Percentiles rank a stretch among this genome's conserved stretches.
Conservation (phyloP, 2,329 filamentous ascomycete genomes). For the Penicillium sumatraense region DNA sequence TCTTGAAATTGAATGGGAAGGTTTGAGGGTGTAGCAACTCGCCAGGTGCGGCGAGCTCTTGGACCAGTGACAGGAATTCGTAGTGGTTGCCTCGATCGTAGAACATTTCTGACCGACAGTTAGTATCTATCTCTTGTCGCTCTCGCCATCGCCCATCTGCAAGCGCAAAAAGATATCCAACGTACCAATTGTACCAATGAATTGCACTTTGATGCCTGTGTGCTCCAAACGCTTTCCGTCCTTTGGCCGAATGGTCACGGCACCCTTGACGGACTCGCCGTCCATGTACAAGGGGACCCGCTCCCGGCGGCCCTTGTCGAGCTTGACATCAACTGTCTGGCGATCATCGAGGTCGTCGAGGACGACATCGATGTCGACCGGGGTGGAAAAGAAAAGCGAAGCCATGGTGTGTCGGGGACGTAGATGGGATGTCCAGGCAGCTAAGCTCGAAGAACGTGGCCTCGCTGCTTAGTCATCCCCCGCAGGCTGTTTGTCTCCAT, state of each 20-base stretch:
- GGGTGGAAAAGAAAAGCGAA: slow-evolving; percentile 97
- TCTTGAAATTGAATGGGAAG: slow-evolving; percentile 99
- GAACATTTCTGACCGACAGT: slow-evolving; percentile 80
- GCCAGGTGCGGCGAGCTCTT: slow-evolving; percentile 94
- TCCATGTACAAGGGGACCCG: slow-evolving; percentile 98
- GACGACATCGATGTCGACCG: slow-evolving; percentile 98
- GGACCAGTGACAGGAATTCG: slow-evolving; percentile 95
- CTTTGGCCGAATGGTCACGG: slow-evolving; percentile 92
- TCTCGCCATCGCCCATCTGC: no score
- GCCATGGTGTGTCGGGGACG: slow-evolving; percentile 66
- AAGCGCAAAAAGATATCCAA: no score
- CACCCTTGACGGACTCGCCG: slow-evolving; percentile 96
- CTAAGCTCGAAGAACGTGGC: slow-evolving; percentile 26
- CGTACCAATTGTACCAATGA: slow-evolving; percentile 91
- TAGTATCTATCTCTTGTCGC: not conserved
- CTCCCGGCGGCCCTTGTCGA: slow-evolving; percentile 96
- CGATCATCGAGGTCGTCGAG: slow-evolving; percentile 94
- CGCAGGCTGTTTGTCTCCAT: slow-evolving; percentile 8
- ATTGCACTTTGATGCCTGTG: slow-evolving; percentile 99
- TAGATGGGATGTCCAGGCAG: slow-evolving; percentile 14
- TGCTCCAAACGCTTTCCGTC: slow-evolving; percentile 98
- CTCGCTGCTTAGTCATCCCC: slow-evolving; percentile 23
- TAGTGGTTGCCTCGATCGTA: slow-evolving; percentile 99
- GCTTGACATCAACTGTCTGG: slow-evolving; percentile 94
- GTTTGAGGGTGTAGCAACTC: slow-evolving; percentile 98